phyloP scores from a whole-genome alignment of 2,329 filamentous ascomycete genomes.

The Hypomyces perniciosus region DNA sequence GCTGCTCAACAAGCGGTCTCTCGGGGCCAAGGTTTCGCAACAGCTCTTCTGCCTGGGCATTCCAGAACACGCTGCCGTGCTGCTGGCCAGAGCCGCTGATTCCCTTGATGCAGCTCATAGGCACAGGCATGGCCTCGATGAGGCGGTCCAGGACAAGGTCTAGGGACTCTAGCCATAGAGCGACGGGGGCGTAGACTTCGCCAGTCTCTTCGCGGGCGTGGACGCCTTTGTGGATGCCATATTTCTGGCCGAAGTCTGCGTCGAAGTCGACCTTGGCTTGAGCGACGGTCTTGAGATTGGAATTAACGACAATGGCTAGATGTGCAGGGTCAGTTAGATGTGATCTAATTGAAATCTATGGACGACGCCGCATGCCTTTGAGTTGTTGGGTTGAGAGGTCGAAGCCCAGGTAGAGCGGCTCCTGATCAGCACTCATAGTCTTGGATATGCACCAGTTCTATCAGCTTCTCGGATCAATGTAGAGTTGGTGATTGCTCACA shows the following conservation, averaged over 20 bases:
- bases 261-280: conserved; percentile 96
- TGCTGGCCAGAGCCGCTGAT: conserved; percentile 93
- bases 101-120: conserved; percentile 69
- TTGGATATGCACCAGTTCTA: background rate
- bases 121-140: conserved; percentile 53
- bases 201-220: conserved; percentile 72
- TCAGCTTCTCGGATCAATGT: background rate
- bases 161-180: conserved; percentile 89
- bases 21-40: conserved; percentile 55
- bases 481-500: too few relatives aligned
- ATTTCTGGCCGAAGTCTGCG: conserved; percentile 64
- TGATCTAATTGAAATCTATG: background rate
- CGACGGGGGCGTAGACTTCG: conserved; percentile 88
- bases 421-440: conserved; percentile 29
- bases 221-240: conserved; percentile 84
- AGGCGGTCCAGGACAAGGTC: conserved; percentile 77
- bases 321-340: background rate
- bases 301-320: conserved; percentile 73
- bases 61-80: conserved; percentile 97
- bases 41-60: conserved; percentile 56
- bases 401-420: conserved; percentile 79
- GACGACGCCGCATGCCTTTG: conserved; percentile 55
- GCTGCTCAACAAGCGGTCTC: conserved; percentile 64
- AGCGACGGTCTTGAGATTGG: conserved; percentile 71
- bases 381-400: conserved; percentile 96